phyloP scores from a whole-genome alignment of 2,329 filamentous ascomycete species.

The Phaeosphaeriaceae sp. region DNA sequence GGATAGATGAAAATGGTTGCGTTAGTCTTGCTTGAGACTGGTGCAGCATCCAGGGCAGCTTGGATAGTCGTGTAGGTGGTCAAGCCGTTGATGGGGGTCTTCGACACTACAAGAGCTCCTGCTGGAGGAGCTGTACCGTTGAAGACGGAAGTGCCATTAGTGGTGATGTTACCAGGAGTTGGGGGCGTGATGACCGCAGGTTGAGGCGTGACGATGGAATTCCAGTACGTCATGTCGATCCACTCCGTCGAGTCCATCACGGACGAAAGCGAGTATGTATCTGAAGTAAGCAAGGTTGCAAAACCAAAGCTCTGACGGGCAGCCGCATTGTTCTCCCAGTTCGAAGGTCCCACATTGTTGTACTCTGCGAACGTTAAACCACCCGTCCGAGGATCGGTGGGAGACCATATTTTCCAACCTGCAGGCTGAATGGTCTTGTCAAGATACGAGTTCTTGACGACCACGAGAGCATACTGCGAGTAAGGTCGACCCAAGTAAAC shows the following conservation, averaged over 20 bases:
- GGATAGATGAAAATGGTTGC: conserved; percentile 52
- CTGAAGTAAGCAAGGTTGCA: conserved; percentile 46
- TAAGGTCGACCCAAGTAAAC: conserved; percentile 61
- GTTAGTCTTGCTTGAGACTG: conserved; percentile 45
- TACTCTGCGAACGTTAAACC: conserved; percentile 65
- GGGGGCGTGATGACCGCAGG: conserved; percentile 22
- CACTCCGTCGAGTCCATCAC: conserved; percentile 48
- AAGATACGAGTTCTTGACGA: conserved; percentile 59
- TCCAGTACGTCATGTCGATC: conserved; percentile 52
- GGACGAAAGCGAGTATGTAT: conserved; percentile 40
- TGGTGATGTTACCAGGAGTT: conserved; percentile 31
- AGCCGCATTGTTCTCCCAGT: conserved; percentile 46
- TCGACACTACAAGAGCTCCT: conserved; percentile 51
- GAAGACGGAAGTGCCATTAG: conserved; percentile 29
- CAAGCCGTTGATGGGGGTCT: conserved; percentile 42
- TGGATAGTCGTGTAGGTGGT: conserved; percentile 49
- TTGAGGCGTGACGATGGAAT: conserved; percentile 45
- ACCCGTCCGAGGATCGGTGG: conserved; percentile 54
- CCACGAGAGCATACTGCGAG: conserved; percentile 56
- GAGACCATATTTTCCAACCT: conserved; percentile 65
- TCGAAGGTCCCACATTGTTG: conserved; percentile 59
- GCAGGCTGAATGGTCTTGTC: conserved; percentile 61
- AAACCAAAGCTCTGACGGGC: conserved; percentile 45
- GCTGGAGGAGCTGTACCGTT: conserved; percentile 43
- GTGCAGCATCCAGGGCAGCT: conserved; percentile 44